Conservation (phyloP, 108 stramenopile genomes). For the Mayamaea pseudoterrestris region DNA sequence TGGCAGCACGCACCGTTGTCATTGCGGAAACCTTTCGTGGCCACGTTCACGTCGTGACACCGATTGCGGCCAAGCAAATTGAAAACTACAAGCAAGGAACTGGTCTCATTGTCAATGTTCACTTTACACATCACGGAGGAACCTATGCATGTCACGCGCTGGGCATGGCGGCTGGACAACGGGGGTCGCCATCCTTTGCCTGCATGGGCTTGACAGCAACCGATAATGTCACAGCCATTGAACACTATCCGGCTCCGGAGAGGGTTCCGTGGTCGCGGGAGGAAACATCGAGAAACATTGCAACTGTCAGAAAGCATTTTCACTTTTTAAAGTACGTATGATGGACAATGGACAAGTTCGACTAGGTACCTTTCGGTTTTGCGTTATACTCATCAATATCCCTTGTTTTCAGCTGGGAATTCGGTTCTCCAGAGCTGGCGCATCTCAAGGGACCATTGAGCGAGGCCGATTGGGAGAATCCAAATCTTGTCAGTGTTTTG, state of each 20-base stretch:
- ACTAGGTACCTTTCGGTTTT: not conserved
- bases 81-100: not conserved
- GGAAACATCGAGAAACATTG: too few species aligned
- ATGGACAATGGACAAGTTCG: too few species aligned
- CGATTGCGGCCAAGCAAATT: not conserved
- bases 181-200: not conserved
- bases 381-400: not conserved
- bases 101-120: not conserved
- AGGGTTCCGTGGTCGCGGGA: too few species aligned
- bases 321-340: too few species aligned
- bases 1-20: too few species aligned
- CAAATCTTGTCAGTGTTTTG: constrained; percentile 19
- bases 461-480: constrained; percentile 27
- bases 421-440: not conserved
- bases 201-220: not conserved
- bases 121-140: not conserved
- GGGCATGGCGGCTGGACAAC: too few species aligned
- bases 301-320: too few species aligned
- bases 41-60: too few species aligned
- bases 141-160: not conserved
- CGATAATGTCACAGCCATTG: too few species aligned
- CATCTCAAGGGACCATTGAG: constrained; percentile 2
- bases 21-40: too few species aligned
- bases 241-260: too few species aligned
- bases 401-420: not conserved